Evolutionary conservation across 2,329 filamentous ascomycete species (phyloP), one percentile per base, ranked within the genome.

Genomic region (Tolypocladium amazonense): DNA sequence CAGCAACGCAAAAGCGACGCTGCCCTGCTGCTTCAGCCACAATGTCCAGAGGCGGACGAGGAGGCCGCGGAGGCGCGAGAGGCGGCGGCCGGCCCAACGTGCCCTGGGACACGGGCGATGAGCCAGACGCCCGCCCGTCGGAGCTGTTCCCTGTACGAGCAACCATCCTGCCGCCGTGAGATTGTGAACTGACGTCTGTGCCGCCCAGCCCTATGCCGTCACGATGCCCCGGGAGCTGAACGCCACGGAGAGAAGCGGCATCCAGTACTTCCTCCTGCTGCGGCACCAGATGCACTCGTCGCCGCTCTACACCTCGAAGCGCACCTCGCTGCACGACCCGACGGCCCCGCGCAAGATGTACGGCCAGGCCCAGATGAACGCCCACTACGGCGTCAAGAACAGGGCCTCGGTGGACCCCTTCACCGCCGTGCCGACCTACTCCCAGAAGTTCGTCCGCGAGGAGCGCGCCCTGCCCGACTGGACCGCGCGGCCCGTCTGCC

Each of bases 351-450:
- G 72, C 58, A 76, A 72, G 62, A 72, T 67, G 68, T 85, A 85
- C 71, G 81, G 81, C 64, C 81, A 83, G 66, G 76, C 79, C n/a
- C 82, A 85, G 71, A 72, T 79, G 67, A 85, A 85, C 70, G 77
- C 79, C 63, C 79, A 77, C 59, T 85, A 81, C 71, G 80, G 77
- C 62, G 71, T 80, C 65, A 79, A 77, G 69, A 83, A 74, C 71
- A 81, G 79, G 65, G 81, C 81, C 43, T 82, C 79, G 15, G 66
- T 81, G 56, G 82, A 85, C 68, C 81, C 82, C 25, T 86, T 86
- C 69, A 78, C 75, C n/a, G 75, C 79, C 47, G 77, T 85, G 59
- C 81, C 81, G n/a, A 80, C 79, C 61, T 85, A 83, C 72, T 82
- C 80, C 52, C 77, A 83, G 65, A 77, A 77, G 60, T 84, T 85